Percentiles rank a stretch among this genome's conserved stretches.
Conservation (phyloP, 805 yeast genomes). For the Zygoascus ofunaensis region DNA sequence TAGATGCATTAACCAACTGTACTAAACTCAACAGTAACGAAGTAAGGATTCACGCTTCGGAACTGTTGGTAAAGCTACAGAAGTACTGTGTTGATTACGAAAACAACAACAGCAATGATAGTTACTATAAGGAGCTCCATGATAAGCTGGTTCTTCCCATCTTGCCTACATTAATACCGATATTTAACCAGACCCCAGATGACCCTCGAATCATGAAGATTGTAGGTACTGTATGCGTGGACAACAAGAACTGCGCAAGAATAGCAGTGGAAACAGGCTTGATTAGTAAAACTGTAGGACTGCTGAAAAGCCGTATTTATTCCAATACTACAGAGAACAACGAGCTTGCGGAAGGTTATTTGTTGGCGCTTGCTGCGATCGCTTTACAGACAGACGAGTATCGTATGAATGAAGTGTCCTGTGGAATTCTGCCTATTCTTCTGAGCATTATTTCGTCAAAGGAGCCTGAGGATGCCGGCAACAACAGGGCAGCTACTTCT, state of each 20-base stretch:
- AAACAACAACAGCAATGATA: constrained; percentile 5
- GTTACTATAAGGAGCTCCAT: not conserved
- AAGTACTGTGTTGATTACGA: constrained; percentile 13
- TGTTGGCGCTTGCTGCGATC: constrained; percentile 23
- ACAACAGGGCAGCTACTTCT: constrained; percentile 7
- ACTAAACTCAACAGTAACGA: constrained; percentile 15
- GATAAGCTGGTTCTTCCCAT: constrained; percentile 16
- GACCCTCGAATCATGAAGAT: constrained; percentile 20
- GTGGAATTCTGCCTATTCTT: constrained; percentile 22
- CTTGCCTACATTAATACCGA: constrained; percentile 27
- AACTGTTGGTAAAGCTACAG: constrained; percentile 20
- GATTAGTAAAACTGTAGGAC: constrained; percentile 19
- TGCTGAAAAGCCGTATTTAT: constrained; percentile 7
- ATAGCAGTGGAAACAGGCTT: constrained; percentile 29
- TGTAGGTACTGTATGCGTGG: constrained; percentile 26
- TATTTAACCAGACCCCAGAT: constrained; percentile 19
- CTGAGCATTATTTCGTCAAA: constrained; percentile 20
- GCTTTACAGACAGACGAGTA: constrained; percentile 25
- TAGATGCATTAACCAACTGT: constrained; percentile 13
- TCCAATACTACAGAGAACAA: constrained; percentile 6
- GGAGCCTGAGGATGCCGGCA: not conserved
- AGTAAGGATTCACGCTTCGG: constrained; percentile 18
- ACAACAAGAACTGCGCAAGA: constrained; percentile 23
- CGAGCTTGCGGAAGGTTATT: constrained; percentile 9
- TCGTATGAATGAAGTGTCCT: constrained; percentile 24